A percentile compares a stretch with the other conserved stretches of the same genome.
phyloP scores from a whole-genome alignment of 768 basidiomycete genomes.

The Lepiota brunneoincarnata region DNA sequence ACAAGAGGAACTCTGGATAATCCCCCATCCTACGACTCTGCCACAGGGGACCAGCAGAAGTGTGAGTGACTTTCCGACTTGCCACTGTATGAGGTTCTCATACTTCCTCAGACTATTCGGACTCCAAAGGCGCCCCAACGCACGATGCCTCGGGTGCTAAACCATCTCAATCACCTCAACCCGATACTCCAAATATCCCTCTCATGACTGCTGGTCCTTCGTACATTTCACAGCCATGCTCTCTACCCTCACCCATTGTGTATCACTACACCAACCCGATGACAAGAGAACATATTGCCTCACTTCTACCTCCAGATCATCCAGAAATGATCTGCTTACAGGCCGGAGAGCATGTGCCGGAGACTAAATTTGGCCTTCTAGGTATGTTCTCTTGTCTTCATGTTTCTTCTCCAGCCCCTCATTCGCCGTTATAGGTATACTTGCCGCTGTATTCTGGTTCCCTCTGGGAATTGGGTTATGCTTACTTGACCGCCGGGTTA shows the following conservation, averaged over 20 bases:
- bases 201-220: constrained; percentile 19
- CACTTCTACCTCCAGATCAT: constrained; percentile 71
- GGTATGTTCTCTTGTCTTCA: constrained; percentile 41
- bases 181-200: background rate
- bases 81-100: too few relatives aligned
- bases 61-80: background rate
- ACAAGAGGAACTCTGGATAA: constrained; percentile 10
- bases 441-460: constrained; percentile 88
- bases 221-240: constrained; percentile 25
- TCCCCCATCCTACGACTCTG: constrained; percentile 18
- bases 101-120: background rate
- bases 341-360: constrained; percentile 59
- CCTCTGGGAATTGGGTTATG: constrained; percentile 79
- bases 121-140: background rate
- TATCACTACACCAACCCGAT: constrained; percentile 68
- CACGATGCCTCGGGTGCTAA: background rate
- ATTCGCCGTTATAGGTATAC: constrained; percentile 45
- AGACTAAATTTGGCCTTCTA: constrained; percentile 66
- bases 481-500: constrained; percentile 68
- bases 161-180: background rate
- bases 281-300: constrained; percentile 56
- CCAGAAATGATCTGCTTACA: constrained; percentile 89
- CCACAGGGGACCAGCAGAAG: background rate
- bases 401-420: constrained; percentile 8
- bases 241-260: constrained; percentile 45